phyloP scores from a whole-genome alignment of 768 basidiomycete genomes.

The Lactarius hengduanensis region DNA sequence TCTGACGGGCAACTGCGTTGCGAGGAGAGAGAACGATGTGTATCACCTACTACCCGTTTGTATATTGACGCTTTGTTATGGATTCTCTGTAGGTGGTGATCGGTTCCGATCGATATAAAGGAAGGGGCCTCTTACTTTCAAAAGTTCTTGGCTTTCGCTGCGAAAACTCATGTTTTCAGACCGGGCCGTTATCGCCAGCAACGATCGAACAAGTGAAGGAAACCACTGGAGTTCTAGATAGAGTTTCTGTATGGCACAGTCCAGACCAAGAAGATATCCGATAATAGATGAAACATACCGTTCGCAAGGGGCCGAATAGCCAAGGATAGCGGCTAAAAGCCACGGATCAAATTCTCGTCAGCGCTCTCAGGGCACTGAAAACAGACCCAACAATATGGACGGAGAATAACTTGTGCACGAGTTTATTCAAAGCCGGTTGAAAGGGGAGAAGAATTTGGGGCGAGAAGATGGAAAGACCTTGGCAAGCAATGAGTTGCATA shows the following conservation, averaged over 20 bases:
- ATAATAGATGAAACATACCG: constrained; percentile 41
- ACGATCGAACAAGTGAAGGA: constrained; percentile 25
- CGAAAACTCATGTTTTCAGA: constrained; percentile 13
- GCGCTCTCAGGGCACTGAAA: constrained; percentile 7
- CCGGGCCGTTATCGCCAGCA: constrained; percentile 18
- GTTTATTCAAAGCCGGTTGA: constrained; percentile 19
- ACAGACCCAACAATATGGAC: constrained; percentile 25
- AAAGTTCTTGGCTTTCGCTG: constrained; percentile 2
- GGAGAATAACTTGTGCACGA: constrained; percentile 18
- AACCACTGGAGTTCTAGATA: constrained; percentile 24
- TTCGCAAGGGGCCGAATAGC: constrained; percentile 68
- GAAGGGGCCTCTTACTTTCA: constrained; percentile 3
- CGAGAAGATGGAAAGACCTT: constrained; percentile 22
- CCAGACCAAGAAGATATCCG: constrained; percentile 7
- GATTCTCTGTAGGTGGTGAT: constrained; percentile 14
- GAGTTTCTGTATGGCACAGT: constrained; percentile 19
- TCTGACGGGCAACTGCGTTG: constrained; percentile 3
- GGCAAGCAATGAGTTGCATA: constrained; percentile 16
- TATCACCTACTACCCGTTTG: background rate
- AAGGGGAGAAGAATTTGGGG: constrained; percentile 23
- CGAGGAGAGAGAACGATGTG: background rate
- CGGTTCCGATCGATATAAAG: background rate
- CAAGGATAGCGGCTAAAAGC: constrained; percentile 66
- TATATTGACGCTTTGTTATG: constrained; percentile 5
- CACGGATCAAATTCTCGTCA: constrained; percentile 11